Evolutionary conservation across 106 monocot genomes (phyloP).

Genomic region (Dactylorhiza incarnata): DNA sequence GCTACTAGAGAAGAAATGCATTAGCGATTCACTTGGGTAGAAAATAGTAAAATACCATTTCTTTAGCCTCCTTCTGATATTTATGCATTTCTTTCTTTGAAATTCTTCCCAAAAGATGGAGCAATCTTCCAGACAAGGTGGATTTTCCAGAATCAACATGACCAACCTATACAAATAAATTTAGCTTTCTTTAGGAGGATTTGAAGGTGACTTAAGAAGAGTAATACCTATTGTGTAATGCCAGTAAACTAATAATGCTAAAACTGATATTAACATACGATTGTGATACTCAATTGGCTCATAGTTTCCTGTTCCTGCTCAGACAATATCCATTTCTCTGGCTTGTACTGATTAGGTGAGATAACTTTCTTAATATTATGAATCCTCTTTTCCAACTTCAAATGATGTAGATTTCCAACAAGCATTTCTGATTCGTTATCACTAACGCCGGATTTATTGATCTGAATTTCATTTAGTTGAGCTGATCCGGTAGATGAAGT

Average conservation of each 20-base stretch:
- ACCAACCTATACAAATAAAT: conserved; percentile 48
- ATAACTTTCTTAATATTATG: conserved; percentile 19
- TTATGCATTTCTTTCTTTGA: conserved; percentile 87
- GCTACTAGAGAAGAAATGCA: background rate
- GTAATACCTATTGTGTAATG: background rate
- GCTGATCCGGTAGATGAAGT: conserved; percentile 4
- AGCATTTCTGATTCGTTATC: conserved; percentile 18
- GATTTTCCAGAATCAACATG: conserved; percentile 99
- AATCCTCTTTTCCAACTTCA: conserved; percentile 41
- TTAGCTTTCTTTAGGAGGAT: background rate
- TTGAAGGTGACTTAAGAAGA: background rate
- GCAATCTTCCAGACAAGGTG: conserved; percentile 79
- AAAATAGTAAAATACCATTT: conserved; percentile 44
- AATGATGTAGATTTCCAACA: conserved; percentile 20
- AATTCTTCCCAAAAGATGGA: conserved; percentile 77
- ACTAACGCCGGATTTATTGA: conserved; percentile 6
- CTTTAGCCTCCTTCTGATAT: conserved; percentile 85
- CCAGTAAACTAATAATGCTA: background rate
- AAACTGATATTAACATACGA: conserved; percentile 35
- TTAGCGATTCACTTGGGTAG: background rate
- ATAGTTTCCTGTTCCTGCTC: conserved; percentile 34
- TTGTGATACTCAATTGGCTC: conserved; percentile 76
- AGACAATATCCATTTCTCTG: conserved; percentile 72
- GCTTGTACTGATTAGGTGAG: conserved; percentile 39
- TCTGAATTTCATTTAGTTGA: conserved; percentile 13